Conservation (phyloP, 441 rosid species). For the Macaranga tanarius region DNA sequence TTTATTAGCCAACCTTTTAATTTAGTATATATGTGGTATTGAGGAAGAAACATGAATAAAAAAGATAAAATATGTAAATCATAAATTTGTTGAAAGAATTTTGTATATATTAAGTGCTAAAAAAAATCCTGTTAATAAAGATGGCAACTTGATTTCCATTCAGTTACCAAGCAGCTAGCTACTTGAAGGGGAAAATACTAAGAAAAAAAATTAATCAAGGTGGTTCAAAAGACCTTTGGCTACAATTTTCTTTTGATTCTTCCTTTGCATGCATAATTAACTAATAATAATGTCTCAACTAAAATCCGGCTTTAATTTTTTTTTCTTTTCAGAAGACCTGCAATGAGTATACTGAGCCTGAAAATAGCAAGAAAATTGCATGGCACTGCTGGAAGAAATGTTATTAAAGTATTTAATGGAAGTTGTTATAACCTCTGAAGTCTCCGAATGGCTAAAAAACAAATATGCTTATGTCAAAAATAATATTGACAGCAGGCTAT, state of each 20-base stretch:
- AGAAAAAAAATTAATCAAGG: too few species aligned
- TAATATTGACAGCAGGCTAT: slow-evolving; percentile 12
- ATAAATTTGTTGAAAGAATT: too few species aligned
- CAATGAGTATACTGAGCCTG: neutral
- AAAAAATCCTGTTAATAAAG: too few species aligned
- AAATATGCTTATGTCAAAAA: slow-evolving; percentile 17
- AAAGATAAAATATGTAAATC: too few species aligned
- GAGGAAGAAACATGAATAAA: too few species aligned
- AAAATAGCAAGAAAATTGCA: neutral
- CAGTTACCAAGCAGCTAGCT: too few species aligned
- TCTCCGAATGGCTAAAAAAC: neutral
- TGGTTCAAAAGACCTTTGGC: neutral
- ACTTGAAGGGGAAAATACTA: too few species aligned
- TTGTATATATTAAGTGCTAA: too few species aligned
- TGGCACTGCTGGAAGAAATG: neutral
- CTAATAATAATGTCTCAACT: neutral
- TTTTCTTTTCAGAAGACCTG: neutral
- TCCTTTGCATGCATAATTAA: neutral
- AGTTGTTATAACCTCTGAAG: slow-evolving; percentile 3
- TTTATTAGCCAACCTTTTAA: too few species aligned
- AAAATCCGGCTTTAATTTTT: neutral
- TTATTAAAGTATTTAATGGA: neutral
- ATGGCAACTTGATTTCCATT: too few species aligned
- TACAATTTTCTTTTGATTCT: neutral
- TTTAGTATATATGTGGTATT: too few species aligned